Conservation (phyloP, 208 protist species). For the Leishmania amazonensis region DNA sequence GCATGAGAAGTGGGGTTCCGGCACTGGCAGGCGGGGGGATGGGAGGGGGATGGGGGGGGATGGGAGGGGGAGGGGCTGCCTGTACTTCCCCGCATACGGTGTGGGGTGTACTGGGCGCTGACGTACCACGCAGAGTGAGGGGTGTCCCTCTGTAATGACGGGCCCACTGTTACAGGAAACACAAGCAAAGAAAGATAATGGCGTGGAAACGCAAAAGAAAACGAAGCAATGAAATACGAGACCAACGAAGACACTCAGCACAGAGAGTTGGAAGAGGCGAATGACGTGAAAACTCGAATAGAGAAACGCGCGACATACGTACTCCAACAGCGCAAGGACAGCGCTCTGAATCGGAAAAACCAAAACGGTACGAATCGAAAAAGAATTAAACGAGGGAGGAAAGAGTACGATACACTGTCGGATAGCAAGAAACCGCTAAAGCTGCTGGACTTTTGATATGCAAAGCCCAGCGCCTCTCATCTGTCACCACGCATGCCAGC, state of each 20-base stretch:
- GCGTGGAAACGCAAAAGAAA: background rate
- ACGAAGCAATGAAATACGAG: background rate
- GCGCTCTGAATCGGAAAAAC: background rate
- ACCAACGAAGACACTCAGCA: background rate
- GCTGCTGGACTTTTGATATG: background rate
- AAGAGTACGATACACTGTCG: background rate
- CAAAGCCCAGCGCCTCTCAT: background rate
- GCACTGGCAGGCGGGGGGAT: background rate
- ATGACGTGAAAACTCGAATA: background rate
- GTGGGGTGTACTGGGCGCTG: background rate
- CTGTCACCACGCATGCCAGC: slow-evolving; percentile 24
- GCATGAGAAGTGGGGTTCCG: background rate
- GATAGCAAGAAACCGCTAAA: background rate
- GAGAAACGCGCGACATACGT: background rate
- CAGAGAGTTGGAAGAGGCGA: background rate
- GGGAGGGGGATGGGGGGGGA: no score
- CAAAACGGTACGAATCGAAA: background rate
- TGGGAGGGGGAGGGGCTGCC: background rate
- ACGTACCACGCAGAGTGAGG: background rate
- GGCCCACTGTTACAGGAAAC: background rate
- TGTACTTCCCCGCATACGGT: background rate
- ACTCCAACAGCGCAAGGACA: background rate
- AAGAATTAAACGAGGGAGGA: background rate
- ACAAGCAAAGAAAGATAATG: background rate
- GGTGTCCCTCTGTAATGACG: background rate